phyloP scores from a whole-genome alignment of 2,329 filamentous ascomycete species.

The Ascochyta koolunga region DNA sequence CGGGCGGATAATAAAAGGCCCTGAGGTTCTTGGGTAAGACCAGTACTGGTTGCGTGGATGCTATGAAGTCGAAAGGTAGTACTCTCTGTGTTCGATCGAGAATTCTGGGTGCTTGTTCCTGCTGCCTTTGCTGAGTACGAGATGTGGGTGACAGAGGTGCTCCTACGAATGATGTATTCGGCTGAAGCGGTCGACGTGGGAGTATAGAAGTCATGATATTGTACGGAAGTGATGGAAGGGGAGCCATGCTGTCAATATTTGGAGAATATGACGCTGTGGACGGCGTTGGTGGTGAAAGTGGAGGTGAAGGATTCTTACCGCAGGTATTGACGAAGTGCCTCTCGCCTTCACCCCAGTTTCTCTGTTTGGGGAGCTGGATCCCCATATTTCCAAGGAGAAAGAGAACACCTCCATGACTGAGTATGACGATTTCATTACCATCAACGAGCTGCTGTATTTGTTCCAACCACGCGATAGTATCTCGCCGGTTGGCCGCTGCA shows the following conservation, averaged over 20 bases:
- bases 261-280: neutral
- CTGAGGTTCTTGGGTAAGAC: conserved; percentile 4
- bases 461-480: conserved; percentile 17
- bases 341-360: conserved; percentile 75
- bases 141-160: neutral
- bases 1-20: conserved; percentile 1
- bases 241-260: neutral
- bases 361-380: neutral
- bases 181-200: neutral
- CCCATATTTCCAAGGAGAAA: conserved; percentile 20
- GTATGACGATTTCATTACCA: neutral
- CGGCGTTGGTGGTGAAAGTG: conserved; percentile 66
- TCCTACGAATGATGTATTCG: neutral
- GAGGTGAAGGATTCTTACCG: conserved; percentile 68
- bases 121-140: neutral
- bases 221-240: neutral
- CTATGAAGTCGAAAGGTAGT: conserved; percentile 53
- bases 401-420: conserved; percentile 21
- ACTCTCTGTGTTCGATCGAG: neutral
- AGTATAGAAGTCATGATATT: neutral
- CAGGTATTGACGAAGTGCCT: conserved; percentile 69
- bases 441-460: conserved; percentile 19
- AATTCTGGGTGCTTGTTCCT: neutral
- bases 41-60: conserved; percentile 42
- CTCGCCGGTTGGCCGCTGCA: conserved; percentile 5